Percentiles rank a stretch among this genome's conserved stretches.
Conservation (phyloP, 2,329 filamentous ascomycete genomes). For the Neonectria hederae region DNA sequence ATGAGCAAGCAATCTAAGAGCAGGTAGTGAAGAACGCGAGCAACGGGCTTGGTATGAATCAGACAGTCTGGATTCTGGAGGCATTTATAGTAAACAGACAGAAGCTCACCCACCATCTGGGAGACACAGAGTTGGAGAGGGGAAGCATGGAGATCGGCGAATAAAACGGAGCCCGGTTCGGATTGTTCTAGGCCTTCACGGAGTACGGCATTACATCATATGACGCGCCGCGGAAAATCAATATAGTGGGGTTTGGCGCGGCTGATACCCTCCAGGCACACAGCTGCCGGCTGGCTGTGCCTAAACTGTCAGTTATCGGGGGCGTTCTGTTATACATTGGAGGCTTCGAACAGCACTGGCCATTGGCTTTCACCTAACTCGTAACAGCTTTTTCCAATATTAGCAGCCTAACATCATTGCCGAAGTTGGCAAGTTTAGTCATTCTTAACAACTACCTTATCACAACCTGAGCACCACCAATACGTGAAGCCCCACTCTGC, state of each 20-base stretch:
- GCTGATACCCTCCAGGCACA: background rate
- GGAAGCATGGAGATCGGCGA: background rate
- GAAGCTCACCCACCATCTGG: background rate
- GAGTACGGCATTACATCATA: slow-evolving; percentile 43
- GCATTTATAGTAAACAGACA: background rate
- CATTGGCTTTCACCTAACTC: background rate
- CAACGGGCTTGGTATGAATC: background rate
- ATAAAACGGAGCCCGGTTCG: background rate
- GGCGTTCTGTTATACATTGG: background rate
- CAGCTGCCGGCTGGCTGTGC: background rate
- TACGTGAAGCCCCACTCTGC: background rate
- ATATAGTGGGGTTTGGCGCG: background rate
- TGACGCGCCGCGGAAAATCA: slow-evolving; percentile 21
- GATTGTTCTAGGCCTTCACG: slow-evolving; percentile 22
- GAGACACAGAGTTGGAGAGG: background rate
- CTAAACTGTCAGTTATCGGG: background rate
- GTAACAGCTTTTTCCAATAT: background rate
- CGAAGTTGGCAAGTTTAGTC: background rate
- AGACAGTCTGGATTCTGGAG: background rate
- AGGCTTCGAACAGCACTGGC: background rate
- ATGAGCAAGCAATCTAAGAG: slow-evolving; percentile 7
- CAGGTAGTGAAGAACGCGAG: too few relatives aligned
- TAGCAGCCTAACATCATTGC: background rate
- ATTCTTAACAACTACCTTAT: background rate
- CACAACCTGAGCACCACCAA: background rate